These are phyloP conservation scores for Amauroascus niger DNA, from an alignment of 2,329 filamentous ascomycete genomes.

Conservation along the genomic window DNA sequence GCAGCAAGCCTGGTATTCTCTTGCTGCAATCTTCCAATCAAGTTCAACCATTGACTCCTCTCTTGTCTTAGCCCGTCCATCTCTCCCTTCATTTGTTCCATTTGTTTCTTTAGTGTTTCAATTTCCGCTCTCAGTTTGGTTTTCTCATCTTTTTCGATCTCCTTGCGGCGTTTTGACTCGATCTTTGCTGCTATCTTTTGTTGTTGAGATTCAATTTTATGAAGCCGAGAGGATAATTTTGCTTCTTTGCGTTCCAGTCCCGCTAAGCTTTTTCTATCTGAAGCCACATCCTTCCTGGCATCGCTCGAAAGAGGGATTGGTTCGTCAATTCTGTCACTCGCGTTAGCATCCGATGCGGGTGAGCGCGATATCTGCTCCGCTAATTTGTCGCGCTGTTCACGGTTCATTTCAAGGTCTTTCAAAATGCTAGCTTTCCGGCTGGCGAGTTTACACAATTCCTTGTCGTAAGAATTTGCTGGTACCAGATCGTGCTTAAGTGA, in stretches of 20 bases:
- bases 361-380: neutral
- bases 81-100: slow-evolving; percentile 41
- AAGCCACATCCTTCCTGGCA: slow-evolving; percentile 23
- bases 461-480: slow-evolving; percentile 1
- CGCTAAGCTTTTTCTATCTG: slow-evolving; percentile 23
- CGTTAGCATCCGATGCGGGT: neutral
- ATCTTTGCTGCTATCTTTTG: slow-evolving; percentile 34
- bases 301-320: neutral
- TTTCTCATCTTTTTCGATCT: slow-evolving; percentile 38
- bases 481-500: neutral
- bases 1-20: slow-evolving; percentile 46
- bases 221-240: slow-evolving; percentile 32
- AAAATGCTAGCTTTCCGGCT: slow-evolving; percentile 9
- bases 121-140: slow-evolving; percentile 34
- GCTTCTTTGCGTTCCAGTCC: slow-evolving; percentile 27
- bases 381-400: slow-evolving; percentile 2
- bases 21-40: slow-evolving; percentile 47
- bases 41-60: slow-evolving; percentile 41
- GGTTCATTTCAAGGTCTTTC: slow-evolving; percentile 9
- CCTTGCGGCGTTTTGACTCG: slow-evolving; percentile 30
- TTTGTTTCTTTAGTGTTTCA: slow-evolving; percentile 40
- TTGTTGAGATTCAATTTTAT: slow-evolving; percentile 36
- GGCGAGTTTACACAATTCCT: slow-evolving; percentile 11
- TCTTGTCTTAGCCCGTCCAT: slow-evolving; percentile 41
- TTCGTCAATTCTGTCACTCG: slow-evolving; percentile 3